Evolutionary conservation across 2,329 filamentous ascomycete species (phyloP), one percentile per base, ranked within the genome.

Genomic region (Sclerotinia glacialis): DNA sequence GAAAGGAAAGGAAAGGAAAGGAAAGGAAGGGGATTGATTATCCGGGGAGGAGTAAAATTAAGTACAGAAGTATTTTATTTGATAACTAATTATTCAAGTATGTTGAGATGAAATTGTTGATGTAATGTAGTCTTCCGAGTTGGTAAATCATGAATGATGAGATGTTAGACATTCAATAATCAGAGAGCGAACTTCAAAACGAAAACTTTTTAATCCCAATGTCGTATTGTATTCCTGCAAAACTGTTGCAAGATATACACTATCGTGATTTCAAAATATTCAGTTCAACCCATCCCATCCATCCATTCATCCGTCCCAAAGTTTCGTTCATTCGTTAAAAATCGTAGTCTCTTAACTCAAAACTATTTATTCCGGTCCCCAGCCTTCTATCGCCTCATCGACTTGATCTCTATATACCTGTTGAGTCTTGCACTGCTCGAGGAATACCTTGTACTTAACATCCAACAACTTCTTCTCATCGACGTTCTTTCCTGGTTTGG

Each of bases 371-470:
- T 60, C 64, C 21, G 46, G 16, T 26, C 55, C 47, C 83, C 82
- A 85, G 34, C 77, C 77, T 26, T 75, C 73, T 63, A 84, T 76
- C 14, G 79, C 83, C 61, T 85, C 85, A 76, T 99, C 90, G 12
- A 99, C 85, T 77, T 88, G 88, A 74, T 83, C 86, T 74, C 95
- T 85, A 77, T 96, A 97, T 68, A 84, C 82, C 78, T 91, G 89
- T 82, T 99, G 95, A 67, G 89, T 89, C 75, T 88, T 85, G 78
- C 91, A 95, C 83, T 96, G 92, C 79, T 97, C 91, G 66, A 98
- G 79, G 82, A 98, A 98, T n/a, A 99, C 87, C 75, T 92, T 89
- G 77, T 97, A 99, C 83, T 99, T 99, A 69, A 89, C 89, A 73
- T 90, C 83, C 63, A 99, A 81, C 71, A 99, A 80, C 76, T 86